Conservation (phyloP, 2,329 filamentous ascomycete species). For the Neoscytalidium dimidiatum region DNA sequence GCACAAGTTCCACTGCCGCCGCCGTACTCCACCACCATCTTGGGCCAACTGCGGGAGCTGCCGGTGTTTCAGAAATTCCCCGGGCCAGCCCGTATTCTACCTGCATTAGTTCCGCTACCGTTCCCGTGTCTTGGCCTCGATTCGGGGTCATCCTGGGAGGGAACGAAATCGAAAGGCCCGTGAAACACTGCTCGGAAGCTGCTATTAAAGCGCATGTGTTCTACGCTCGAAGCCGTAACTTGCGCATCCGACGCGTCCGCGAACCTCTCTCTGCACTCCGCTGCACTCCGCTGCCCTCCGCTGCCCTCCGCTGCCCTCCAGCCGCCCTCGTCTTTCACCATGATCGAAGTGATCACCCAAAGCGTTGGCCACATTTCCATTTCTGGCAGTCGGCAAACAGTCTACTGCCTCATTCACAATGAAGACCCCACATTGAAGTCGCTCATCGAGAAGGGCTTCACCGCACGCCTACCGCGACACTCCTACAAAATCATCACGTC, state of each 20-base stretch:
- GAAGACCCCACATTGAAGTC: constrained; percentile 88
- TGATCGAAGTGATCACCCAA: neutral
- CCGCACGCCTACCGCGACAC: constrained; percentile 58
- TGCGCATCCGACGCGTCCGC: too few relatives aligned
- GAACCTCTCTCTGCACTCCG: neutral
- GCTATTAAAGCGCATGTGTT: neutral
- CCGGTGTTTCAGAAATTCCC: neutral
- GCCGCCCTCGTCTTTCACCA: neutral
- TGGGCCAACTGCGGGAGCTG: neutral
- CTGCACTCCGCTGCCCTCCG: neutral
- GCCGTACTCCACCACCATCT: too few relatives aligned
- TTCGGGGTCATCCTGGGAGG: neutral
- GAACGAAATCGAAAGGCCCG: neutral
- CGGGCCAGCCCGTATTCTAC: neutral
- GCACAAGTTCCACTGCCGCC: neutral
- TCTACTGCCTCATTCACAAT: constrained; percentile 21
- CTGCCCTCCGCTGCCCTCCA: neutral
- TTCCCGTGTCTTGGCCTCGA: neutral
- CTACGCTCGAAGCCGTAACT: neutral
- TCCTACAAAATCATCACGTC: constrained; percentile 59
- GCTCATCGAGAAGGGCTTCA: constrained; percentile 72
- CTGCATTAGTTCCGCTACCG: neutral
- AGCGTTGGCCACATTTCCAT: neutral
- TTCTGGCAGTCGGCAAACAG: neutral
- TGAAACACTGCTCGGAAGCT: neutral